These are phyloP conservation scores for Digitaria exilis DNA, from an alignment of 202 grass and related monocot genomes.

Conservation along the genomic window DNA sequence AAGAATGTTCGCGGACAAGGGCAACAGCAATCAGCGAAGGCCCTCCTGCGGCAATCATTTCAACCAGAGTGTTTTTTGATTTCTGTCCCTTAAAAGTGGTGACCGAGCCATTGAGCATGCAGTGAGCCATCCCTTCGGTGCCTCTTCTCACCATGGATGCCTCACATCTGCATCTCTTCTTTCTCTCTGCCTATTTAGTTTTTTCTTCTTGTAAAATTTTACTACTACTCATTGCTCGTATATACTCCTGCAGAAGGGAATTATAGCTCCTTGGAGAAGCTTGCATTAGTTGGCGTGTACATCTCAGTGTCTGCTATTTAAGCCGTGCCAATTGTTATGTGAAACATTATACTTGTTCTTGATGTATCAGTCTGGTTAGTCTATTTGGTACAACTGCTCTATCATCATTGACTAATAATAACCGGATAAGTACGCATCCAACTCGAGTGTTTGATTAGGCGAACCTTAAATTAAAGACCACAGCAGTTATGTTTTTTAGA, in stretches of 20 bases:
- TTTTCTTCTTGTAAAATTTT: not conserved
- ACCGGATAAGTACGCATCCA: not conserved
- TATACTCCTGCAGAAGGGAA: not conserved
- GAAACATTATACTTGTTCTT: not conserved
- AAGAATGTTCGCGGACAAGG: conserved; percentile 48
- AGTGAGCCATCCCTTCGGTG: not conserved
- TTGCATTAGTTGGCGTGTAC: not conserved
- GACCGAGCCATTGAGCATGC: conserved; percentile 23
- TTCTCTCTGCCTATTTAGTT: not conserved
- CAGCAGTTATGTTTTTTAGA: not conserved
- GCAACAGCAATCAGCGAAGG: conserved; percentile 13
- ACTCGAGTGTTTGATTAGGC: not conserved
- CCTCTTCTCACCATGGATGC: not conserved
- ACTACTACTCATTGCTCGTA: not conserved
- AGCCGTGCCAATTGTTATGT: not conserved
- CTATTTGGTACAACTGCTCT: conserved; percentile 1
- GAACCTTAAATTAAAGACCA: not conserved
- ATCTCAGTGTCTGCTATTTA: not conserved
- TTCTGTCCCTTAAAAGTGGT: conserved; percentile 41
- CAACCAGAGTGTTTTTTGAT: conserved; percentile 21
- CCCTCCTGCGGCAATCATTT: conserved; percentile 41
- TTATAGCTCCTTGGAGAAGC: not conserved
- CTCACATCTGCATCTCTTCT: not conserved
- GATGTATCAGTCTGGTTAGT: not conserved
- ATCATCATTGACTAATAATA: not conserved